Evolutionary conservation across 169 alveolate species (phyloP).

Genomic region (Babesia ovata): DNA sequence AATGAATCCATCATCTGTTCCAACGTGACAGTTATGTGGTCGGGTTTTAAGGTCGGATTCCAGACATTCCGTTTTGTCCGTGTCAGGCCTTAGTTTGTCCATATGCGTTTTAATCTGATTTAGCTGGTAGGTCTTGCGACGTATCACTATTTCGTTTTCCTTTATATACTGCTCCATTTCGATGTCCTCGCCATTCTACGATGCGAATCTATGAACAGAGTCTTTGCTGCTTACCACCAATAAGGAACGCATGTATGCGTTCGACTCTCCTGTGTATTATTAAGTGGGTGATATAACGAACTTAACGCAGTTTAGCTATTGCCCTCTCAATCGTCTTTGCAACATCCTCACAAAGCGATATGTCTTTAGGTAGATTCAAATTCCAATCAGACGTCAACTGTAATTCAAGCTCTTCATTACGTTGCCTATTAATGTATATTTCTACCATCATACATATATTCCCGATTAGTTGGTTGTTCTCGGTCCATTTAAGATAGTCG

Average conservation of each 20-base stretch:
- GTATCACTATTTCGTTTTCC: conserved; percentile 60
- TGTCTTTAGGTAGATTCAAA: conserved; percentile 44
- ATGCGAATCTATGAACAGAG: too few species aligned
- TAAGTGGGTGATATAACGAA: not conserved
- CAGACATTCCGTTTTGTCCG: not conserved
- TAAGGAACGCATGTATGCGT: conserved; percentile 25
- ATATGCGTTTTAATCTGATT: conserved; percentile 48
- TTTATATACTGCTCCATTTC: conserved; percentile 37
- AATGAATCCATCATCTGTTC: too few species aligned
- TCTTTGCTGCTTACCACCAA: conserved; percentile 7
- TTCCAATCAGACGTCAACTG: conserved; percentile 53
- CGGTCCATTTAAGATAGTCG: not conserved
- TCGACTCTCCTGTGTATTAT: conserved; percentile 50
- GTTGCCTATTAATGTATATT: conserved; percentile 35
- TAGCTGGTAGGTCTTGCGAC: conserved; percentile 50
- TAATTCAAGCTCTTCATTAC: conserved; percentile 51
- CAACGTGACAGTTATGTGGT: too few species aligned
- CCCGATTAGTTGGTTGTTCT: too few species aligned
- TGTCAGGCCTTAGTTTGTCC: not conserved
- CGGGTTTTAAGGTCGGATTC: too few species aligned
- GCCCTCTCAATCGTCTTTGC: conserved; percentile 31
- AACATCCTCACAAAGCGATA: conserved; percentile 47
- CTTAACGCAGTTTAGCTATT: conserved; percentile 43
- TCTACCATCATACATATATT: conserved; percentile 39
- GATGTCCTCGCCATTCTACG: conserved; percentile 32